phyloP scores from a whole-genome alignment of 1,284 basidiomycete genomes.

The Trametes versicolor region DNA sequence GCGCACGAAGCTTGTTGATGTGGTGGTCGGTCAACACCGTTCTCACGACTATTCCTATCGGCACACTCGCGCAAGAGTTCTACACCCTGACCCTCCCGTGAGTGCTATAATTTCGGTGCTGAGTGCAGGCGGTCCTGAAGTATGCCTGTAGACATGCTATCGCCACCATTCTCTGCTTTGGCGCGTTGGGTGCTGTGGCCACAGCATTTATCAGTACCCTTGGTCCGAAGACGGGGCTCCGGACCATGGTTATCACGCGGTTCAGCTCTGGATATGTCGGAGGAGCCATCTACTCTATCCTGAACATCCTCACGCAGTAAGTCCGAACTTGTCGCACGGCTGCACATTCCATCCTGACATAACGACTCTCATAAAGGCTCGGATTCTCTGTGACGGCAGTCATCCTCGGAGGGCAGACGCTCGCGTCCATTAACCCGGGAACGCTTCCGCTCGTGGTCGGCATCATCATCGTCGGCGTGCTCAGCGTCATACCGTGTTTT shows the following conservation, averaged over 20 bases:
- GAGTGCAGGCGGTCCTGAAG: constrained; percentile 9
- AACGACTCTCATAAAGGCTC: constrained; percentile 43
- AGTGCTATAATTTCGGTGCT: constrained; percentile 11
- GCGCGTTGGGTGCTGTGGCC: constrained; percentile 50
- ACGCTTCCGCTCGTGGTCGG: constrained; percentile 55
- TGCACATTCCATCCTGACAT: not conserved
- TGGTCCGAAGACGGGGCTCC: constrained; percentile 68
- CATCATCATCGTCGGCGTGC: constrained; percentile 55
- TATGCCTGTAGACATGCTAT: constrained; percentile 50
- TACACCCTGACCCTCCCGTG: constrained; percentile 62
- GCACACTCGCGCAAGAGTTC: constrained; percentile 61
- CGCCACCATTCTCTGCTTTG: constrained; percentile 56
- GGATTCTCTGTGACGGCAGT: constrained; percentile 57
- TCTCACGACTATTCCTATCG: constrained; percentile 65
- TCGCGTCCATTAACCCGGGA: constrained; percentile 54
- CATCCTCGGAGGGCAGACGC: constrained; percentile 59
- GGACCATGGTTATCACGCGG: constrained; percentile 67
- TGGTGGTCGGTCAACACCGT: constrained; percentile 64
- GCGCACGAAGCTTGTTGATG: constrained; percentile 52
- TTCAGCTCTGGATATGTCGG: constrained; percentile 68
- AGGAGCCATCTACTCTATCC: constrained; percentile 62
- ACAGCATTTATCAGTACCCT: constrained; percentile 66
- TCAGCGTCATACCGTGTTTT: constrained; percentile 58
- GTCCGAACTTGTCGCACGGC: constrained; percentile 17
- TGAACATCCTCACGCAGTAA: constrained; percentile 68